A percentile compares a stretch with the other conserved stretches of the same genome.
Evolutionary conservation across 495 filamentous ascomycete genomes (phyloP).

Genomic region (Tetracladium marchalianum): DNA sequence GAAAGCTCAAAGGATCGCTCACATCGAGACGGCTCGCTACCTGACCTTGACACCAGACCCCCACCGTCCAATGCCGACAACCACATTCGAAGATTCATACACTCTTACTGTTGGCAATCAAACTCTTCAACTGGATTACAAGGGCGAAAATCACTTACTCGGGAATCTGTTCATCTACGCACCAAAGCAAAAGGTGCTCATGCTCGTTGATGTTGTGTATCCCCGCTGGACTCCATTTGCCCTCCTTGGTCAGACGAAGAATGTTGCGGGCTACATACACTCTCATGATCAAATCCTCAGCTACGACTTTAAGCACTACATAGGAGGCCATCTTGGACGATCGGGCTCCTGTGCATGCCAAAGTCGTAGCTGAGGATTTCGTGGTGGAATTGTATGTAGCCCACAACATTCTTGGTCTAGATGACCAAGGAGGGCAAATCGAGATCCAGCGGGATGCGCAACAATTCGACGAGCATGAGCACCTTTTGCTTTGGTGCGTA

Average conservation of each 20-base stretch:
- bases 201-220: conserved; percentile 30
- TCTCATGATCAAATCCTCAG: conserved; percentile 30
- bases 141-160: conserved; percentile 27
- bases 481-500: conserved; percentile 27
- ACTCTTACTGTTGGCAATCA: conserved; percentile 26
- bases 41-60: conserved; percentile 19
- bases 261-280: conserved; percentile 29
- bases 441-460: conserved; percentile 31
- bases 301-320: conserved; percentile 30
- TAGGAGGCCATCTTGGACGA: too few relatives aligned
- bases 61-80: conserved; percentile 24
- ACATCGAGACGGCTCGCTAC: conserved; percentile 20
- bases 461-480: conserved; percentile 30
- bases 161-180: conserved; percentile 34
- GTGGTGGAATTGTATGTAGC: conserved; percentile 29
- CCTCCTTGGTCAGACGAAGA: conserved; percentile 22
- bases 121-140: conserved; percentile 28
- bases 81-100: conserved; percentile 23
- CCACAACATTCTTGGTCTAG: conserved; percentile 25
- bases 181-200: conserved; percentile 26
- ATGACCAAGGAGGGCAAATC: conserved; percentile 26
- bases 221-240: conserved; percentile 33
- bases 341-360: too few relatives aligned
- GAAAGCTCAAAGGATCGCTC: conserved; percentile 22
- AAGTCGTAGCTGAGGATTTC: conserved; percentile 32